These are phyloP conservation scores for Phytophthora aleatoria DNA, from an alignment of 352 stramenopile species.

Conservation along the genomic window DNA sequence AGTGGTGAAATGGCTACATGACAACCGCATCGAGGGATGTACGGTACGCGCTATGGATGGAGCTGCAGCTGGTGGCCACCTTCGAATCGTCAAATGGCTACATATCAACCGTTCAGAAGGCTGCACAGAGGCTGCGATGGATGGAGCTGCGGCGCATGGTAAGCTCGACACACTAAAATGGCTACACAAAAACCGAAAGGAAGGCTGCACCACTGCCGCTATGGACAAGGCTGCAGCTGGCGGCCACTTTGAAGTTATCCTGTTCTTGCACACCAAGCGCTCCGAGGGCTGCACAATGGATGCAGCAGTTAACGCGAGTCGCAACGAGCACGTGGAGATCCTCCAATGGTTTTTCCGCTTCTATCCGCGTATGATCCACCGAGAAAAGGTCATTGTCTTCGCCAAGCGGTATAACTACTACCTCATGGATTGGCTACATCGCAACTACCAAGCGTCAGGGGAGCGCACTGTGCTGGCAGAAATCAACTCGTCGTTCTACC, in stretches of 20 bases:
- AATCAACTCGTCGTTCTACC: slow-evolving; percentile 44
- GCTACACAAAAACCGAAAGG: slow-evolving; percentile 33
- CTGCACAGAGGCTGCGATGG: slow-evolving; percentile 45
- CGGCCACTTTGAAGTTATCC: slow-evolving; percentile 45
- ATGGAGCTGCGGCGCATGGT: slow-evolving; percentile 36
- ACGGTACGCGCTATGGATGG: slow-evolving; percentile 36
- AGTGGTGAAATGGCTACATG: slow-evolving; percentile 40
- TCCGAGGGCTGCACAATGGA: slow-evolving; percentile 40
- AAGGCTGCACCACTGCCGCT: slow-evolving; percentile 39
- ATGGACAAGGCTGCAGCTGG: slow-evolving; percentile 39
- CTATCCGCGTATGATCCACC: slow-evolving; percentile 41
- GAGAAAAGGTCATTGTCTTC: slow-evolving; percentile 46
- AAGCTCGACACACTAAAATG: slow-evolving; percentile 38
- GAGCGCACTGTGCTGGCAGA: slow-evolving; percentile 41
- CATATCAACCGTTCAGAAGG: slow-evolving; percentile 34
- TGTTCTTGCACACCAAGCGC: slow-evolving; percentile 42
- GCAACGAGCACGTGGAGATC: slow-evolving; percentile 44
- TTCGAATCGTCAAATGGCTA: slow-evolving; percentile 38
- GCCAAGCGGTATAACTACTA: slow-evolving; percentile 50
- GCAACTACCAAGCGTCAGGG: slow-evolving; percentile 41
- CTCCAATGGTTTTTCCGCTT: slow-evolving; percentile 44
- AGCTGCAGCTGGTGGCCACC: slow-evolving; percentile 32
- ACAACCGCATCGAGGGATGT: slow-evolving; percentile 36
- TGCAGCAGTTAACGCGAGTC: slow-evolving; percentile 35
- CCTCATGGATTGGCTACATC: slow-evolving; percentile 46